Evolutionary conservation across 257 asterid genomes (phyloP), one percentile per base, ranked within the genome.

Genomic region (Scutellaria barbata): DNA sequence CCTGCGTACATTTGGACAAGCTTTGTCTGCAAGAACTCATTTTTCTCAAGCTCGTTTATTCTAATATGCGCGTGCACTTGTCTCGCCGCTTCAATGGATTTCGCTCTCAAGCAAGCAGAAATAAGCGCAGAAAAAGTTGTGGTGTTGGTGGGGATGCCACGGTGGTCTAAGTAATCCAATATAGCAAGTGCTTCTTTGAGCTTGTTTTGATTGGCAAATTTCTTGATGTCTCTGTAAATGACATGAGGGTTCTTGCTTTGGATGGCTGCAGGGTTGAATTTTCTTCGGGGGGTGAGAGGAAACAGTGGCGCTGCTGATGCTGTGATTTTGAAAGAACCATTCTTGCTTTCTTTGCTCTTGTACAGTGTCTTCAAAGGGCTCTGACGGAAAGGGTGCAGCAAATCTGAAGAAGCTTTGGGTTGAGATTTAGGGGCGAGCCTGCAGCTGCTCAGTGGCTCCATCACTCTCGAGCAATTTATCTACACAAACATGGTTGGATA

Each of bases 131-230:
- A 74, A 72, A 89, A 95, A 0, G 98, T 95, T 2, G 99, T 88
- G 71, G 78, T 83, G 12, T 92, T 89, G 39, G 89, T 87, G 14
- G 98, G 98, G 16, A 95, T 73, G 53, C 96, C 96, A n/a, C 86
- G 90, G 43, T 79, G 92, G 75, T 86, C 96, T 30, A 92, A 76
- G 76, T 86, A 92, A 61, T 91, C 99, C 8, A 92, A 67, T 48
- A 95, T 81, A 5, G 87, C 75, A 3, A 95, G 84, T 50, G 95
- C 98, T 76, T 91, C 93, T 68, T 85, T 85, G 37, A 95, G 92
- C 89, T 87, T 92, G 81, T 81, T 77, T 35, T 86, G 80, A 22
- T 58, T 65, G 59, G 98, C 92, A 18, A 89, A 79, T 18, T 53
- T 84, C 74, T 89, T 96, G 58, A 95, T 85, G 62, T 88, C 96